Evolutionary conservation across 108 stramenopile species (phyloP).

Genomic region (Skeletonema menzelii): DNA sequence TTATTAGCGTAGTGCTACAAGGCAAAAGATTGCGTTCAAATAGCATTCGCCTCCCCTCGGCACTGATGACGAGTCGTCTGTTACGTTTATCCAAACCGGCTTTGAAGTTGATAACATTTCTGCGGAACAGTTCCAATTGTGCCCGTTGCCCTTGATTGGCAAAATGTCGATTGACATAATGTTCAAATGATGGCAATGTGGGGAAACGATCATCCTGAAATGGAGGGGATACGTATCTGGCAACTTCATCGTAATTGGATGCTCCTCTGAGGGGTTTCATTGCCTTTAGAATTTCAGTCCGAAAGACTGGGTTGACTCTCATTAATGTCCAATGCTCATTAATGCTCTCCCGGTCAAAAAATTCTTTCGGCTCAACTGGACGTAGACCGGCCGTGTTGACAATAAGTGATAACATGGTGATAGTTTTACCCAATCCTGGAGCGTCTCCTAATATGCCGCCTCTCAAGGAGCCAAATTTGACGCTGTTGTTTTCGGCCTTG

Average conservation of each 20-base stretch:
- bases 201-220: conserved; percentile 41
- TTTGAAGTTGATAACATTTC: conserved; percentile 39
- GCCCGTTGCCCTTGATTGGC: background rate
- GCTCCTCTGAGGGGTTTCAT: conserved; percentile 28
- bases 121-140: conserved; percentile 40
- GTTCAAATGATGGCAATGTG: conserved; percentile 35
- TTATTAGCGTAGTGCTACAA: conserved; percentile 59
- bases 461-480: conserved; percentile 50
- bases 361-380: conserved; percentile 48
- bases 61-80: conserved; percentile 31
- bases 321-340: conserved; percentile 37
- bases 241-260: conserved; percentile 6
- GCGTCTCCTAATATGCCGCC: conserved; percentile 86
- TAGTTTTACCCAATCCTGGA: conserved; percentile 86
- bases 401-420: conserved; percentile 71
- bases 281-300: conserved; percentile 25
- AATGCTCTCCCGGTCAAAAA: conserved; percentile 39
- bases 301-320: conserved; percentile 30
- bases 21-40: conserved; percentile 62
- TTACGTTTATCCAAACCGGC: conserved; percentile 53
- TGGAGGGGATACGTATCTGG: conserved; percentile 23
- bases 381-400: conserved; percentile 38
- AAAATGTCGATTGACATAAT: conserved; percentile 21
- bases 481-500: conserved; percentile 38
- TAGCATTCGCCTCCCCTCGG: conserved; percentile 32